Base-by-base conservation (phyloP, 2,329 filamentous ascomycete species). In the Stachybotrys elegans region DNA sequence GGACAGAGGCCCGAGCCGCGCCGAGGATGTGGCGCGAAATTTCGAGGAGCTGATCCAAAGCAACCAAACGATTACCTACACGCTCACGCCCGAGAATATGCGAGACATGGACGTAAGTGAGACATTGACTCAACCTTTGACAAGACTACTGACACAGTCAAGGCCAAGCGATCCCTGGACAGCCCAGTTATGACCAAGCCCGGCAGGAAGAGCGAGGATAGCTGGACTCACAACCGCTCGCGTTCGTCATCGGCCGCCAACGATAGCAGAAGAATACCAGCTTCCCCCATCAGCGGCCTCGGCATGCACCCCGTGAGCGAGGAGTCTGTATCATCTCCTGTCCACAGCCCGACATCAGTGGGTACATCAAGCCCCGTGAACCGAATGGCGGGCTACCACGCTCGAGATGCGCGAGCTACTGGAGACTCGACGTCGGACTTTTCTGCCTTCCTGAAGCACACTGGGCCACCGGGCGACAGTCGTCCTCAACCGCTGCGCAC, bases 391-490 rank as follows among this genome's bases (percentile, higher is more conserved):
- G 56, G 53, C 20, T 47, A 60, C 9, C 39, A 53, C 27, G 81
- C 89, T 20, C 79, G 90, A 50, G 90, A 95, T 52, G 83, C 89
- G 2, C 78, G 85, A 48, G 72, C 86, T 8, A 75, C 81, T 9
- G 72, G 75, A 5, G 86, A 91, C 49, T 88, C 88, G 0, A 79
- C 85, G 8, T 75, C 82, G 37, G 91, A 95, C 56, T 88, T 96
- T 67, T 87, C 89, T 19, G 86, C 94, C 47, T 96, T 95, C 60
- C 88, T 95, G 56, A 84, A 88, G 47, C 87, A 86, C 1, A 95
- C 89, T 22, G 89, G 88, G 2, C 86, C 92, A 14, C 59, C 73
- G n/a, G 69, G 67, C 29, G 71, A 71, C 35, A 66, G 60, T 40
- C 58, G 59, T 13, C 55, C 62, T 17, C 47, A 60, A 17, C 57